Conservation (phyloP, 2,329 filamentous ascomycete genomes). For the Claviceps spartinae region DNA sequence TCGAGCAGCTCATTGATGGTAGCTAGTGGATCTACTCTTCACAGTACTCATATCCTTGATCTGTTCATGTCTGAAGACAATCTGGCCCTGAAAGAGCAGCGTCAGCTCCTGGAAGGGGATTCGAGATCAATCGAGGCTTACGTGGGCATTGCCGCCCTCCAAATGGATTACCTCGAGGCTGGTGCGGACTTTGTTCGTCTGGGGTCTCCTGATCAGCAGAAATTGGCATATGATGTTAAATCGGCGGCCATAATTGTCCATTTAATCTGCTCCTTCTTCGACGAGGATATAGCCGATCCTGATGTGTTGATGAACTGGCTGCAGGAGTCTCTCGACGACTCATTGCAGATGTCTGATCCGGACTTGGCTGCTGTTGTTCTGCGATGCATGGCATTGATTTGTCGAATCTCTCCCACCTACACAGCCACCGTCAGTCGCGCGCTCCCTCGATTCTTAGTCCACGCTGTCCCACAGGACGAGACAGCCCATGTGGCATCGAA, state of each 20-base stretch:
- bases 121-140: slow-evolving; percentile 47
- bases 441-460: slow-evolving; percentile 77
- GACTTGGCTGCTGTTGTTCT: slow-evolving; percentile 65
- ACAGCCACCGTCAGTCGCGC: slow-evolving; percentile 66
- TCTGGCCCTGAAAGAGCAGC: slow-evolving; percentile 22
- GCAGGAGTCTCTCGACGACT: slow-evolving; percentile 66
- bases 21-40: slow-evolving; percentile 44
- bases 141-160: slow-evolving; percentile 61
- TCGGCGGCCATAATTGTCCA: slow-evolving; percentile 69
- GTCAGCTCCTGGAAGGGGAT: slow-evolving; percentile 33
- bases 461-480: slow-evolving; percentile 55
- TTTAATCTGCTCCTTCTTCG: slow-evolving; percentile 70
- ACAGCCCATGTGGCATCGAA: slow-evolving; percentile 69
- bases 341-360: slow-evolving; percentile 68
- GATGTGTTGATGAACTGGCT: slow-evolving; percentile 76
- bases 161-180: slow-evolving; percentile 77
- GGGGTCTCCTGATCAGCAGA: slow-evolving; percentile 75
- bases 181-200: slow-evolving; percentile 75
- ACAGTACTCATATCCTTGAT: slow-evolving; percentile 56
- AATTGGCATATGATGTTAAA: slow-evolving; percentile 74
- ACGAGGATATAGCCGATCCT: slow-evolving; percentile 66
- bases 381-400: slow-evolving; percentile 69
- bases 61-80: slow-evolving; percentile 50
- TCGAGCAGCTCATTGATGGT: slow-evolving; percentile 64
- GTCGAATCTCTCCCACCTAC: slow-evolving; percentile 57